A percentile compares a stretch with the other conserved stretches of the same genome.
Evolutionary conservation across 208 protist genomes (phyloP).

Genomic region (Acanthamoeba sp.): DNA sequence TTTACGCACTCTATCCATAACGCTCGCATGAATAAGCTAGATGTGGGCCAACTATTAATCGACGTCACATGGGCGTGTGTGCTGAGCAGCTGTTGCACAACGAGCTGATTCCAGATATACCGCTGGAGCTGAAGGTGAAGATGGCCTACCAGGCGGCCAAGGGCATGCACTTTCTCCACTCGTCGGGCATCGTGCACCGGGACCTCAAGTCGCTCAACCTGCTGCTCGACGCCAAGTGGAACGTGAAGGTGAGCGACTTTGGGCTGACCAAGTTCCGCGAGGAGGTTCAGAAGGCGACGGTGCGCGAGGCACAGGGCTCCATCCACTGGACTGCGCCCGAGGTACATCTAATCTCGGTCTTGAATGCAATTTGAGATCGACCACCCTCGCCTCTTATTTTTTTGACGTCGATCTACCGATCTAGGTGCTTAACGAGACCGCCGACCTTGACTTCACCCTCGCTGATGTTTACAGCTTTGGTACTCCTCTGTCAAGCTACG

Average conservation of each 20-base stretch:
- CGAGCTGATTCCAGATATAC: slow-evolving; percentile 35
- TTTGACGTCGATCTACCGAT: no score
- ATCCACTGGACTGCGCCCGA: slow-evolving; percentile 23
- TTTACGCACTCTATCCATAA: no score
- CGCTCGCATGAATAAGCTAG: no score
- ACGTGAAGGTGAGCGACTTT: slow-evolving; percentile 59
- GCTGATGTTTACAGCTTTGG: slow-evolving; percentile 69
- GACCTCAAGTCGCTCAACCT: slow-evolving; percentile 64
- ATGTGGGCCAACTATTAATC: no score
- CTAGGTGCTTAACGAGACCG: slow-evolving; percentile 7
- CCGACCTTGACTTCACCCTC: not conserved
- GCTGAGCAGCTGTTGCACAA: slow-evolving; percentile 10
- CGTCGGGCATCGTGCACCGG: slow-evolving; percentile 58
- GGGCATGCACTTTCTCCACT: slow-evolving; percentile 69
- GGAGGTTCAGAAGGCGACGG: slow-evolving; percentile 13
- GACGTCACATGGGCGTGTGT: not conserved
- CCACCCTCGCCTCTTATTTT: no score
- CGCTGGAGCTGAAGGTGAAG: slow-evolving; percentile 25
- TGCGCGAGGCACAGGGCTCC: not conserved
- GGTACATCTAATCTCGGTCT: no score
- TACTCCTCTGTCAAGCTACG: no score
- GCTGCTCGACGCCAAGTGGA: slow-evolving; percentile 57
- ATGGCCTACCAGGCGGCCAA: slow-evolving; percentile 54
- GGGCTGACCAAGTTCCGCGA: slow-evolving; percentile 36
- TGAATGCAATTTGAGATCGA: no score